Evolutionary conservation across 1,284 basidiomycete genomes (phyloP), one percentile per base, ranked within the genome.

Genomic region (Marasmius tenuissimus): DNA sequence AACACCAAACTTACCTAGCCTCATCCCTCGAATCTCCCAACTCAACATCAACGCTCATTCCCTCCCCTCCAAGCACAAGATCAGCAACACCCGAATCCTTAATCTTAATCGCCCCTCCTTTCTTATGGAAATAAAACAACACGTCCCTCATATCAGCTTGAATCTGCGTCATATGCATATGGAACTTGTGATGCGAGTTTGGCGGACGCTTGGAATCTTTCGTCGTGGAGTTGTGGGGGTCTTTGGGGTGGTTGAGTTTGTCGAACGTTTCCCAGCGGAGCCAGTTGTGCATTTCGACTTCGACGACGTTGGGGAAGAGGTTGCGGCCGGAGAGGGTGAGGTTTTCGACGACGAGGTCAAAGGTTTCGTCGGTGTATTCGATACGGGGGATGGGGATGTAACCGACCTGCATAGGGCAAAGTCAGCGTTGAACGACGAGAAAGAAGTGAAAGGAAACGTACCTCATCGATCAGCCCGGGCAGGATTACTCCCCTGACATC

Each of bases 111-210:
- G 93, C 84, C 4, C 92, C 92, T 0, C 78, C 81, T 81, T 93
- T 93, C 79, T 85, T 91, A 66, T 79, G 82, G 75, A 93, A 93
- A 72, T 91, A 94, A 74, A 97, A 97, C 12, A 91, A 88, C 20
- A 97, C 92, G 69, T 97, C 95, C 45, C 91, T 85, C 83, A 97
- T 90, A 71, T 97, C 95, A n/a, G 92, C 90, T 75, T 98, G 96
- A 70, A 98, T 93, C 75, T 98, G 96, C 34, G 81, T 80, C 42
- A 96, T 79, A 6, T 84, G 86, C 61, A 96, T 71, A 16, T 82
- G 86, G 69, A 96, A 85, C 66, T 87, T 84, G 73, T 94, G 92
- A 65, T 82, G 81, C 9, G 45, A 47, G 16, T 47, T 47, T n/a
- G 57, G 81, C 76, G 63, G 85, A 79, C 69, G 93, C 90, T 16